Evolutionary conservation across 139 green algal genomes (phyloP).

Genomic region (Deuterostichococcus epilithicus): DNA sequence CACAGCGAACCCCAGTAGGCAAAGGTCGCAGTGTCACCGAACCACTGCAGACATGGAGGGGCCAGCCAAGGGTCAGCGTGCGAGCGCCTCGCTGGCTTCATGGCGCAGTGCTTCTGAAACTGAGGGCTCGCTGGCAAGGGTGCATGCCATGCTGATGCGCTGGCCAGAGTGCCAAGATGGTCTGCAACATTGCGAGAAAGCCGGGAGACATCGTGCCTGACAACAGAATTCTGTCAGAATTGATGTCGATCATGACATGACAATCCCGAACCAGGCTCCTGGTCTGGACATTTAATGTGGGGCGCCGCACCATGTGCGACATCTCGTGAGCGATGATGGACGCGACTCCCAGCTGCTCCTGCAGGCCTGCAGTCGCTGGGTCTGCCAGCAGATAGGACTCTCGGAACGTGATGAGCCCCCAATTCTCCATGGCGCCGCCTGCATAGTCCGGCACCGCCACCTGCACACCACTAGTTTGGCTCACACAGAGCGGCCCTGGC

Average conservation of each 20-base stretch:
- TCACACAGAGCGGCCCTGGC: no score
- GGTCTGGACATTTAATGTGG: not conserved
- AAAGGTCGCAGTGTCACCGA: slow-evolving; percentile 86
- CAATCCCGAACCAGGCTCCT: no score
- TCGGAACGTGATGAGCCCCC: slow-evolving; percentile 68
- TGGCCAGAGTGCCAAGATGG: no score
- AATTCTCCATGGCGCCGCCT: slow-evolving; percentile 96
- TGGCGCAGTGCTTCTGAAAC: not conserved
- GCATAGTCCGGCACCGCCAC: slow-evolving; percentile 87
- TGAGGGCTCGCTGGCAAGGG: no score
- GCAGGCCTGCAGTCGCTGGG: slow-evolving; percentile 10
- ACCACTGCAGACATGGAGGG: slow-evolving; percentile 34
- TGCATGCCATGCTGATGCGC: no score
- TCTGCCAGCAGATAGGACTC: slow-evolving; percentile 71
- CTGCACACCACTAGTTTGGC: not conserved
- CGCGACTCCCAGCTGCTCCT: slow-evolving; percentile 37
- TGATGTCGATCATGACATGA: no score
- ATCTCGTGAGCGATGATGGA: slow-evolving; percentile 82
- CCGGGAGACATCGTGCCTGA: no score
- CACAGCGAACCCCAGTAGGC: slow-evolving; percentile 86
- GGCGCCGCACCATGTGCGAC: slow-evolving; percentile 51
- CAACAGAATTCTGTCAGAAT: no score
- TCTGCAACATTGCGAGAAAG: no score
- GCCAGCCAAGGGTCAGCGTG: not conserved
- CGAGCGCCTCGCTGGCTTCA: not conserved